phyloP scores from a whole-genome alignment of 2,329 filamentous ascomycete genomes.

The Xylariomycetidae sp. region DNA sequence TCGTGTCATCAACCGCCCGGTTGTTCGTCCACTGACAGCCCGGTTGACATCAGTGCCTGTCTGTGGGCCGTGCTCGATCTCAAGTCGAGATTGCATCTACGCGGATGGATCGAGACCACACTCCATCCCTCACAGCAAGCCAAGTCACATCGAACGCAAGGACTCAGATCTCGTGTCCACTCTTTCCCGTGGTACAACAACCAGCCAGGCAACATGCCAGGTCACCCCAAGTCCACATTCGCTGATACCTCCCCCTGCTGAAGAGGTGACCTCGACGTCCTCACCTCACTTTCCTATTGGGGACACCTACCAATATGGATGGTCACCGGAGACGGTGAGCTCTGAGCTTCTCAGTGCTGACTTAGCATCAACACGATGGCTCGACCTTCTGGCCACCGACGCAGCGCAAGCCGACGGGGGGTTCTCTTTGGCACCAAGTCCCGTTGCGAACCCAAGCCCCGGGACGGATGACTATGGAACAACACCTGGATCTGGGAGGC shows the following conservation, averaged over 20 bases:
- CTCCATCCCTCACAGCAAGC: slow-evolving; percentile 5
- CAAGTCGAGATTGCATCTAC: slow-evolving; percentile 14
- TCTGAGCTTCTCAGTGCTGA: slow-evolving; percentile 24
- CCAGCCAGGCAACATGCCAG: background rate
- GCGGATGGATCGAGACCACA: slow-evolving; percentile 4
- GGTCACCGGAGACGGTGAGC: slow-evolving; percentile 20
- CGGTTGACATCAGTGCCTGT: slow-evolving; percentile 7
- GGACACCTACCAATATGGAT: slow-evolving; percentile 12
- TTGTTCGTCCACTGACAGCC: background rate
- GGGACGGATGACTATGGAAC: slow-evolving; percentile 1
- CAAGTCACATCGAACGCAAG: background rate
- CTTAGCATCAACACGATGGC: slow-evolving; percentile 26
- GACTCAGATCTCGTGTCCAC: background rate
- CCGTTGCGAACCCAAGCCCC: slow-evolving; percentile 5
- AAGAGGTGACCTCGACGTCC: slow-evolving; percentile 2
- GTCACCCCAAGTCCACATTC: slow-evolving; percentile 6
- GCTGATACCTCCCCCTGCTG: slow-evolving; percentile 3
- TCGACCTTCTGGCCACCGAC: slow-evolving; percentile 25
- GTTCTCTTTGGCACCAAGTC: slow-evolving; percentile 22
- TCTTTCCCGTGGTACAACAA: background rate
- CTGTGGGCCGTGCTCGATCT: slow-evolving; percentile 16
- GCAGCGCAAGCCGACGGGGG: slow-evolving; percentile 26
- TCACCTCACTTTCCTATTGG: slow-evolving; percentile 2
- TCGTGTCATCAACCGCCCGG: background rate
- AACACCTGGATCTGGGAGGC: background rate